Evolutionary conservation across 2,329 filamentous ascomycete species (phyloP), one percentile per base, ranked within the genome.

Genomic region (Bertia moriformis): DNA sequence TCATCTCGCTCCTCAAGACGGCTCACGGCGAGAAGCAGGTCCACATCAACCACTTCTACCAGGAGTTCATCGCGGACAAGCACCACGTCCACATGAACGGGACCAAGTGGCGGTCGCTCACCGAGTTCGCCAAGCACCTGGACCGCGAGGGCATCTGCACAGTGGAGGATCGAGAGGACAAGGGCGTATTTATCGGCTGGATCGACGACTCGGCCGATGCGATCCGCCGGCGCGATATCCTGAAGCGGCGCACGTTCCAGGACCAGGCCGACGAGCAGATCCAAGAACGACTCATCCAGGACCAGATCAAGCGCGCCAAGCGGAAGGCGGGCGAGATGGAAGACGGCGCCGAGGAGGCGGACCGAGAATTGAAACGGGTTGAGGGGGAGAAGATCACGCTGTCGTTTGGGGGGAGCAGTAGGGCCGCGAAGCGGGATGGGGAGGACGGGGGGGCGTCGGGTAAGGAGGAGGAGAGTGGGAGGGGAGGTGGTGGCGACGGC

Each of bases 31-130:
- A 94, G 59, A 98, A 98, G 58, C 73, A 77, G 49, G 78, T 96
- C 1, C 73, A 88, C 22, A 74, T 88, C 39, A 96, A 98, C 52
- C 78, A 84, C 44, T 96, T 96, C 56, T 98, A 98, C 60, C 86
- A 96, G 55, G 80, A 88, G 52, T 91, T 93, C 51, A 95, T 96
- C 48, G 70, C 76, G 14, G 81, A 89, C 48, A 87, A 27, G 22
- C 22, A 86, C 51, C 89, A 96, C 54, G 66, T 91, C 5, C 91
- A 96, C 55, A 87, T 96, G 83, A 95, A 95, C 58, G 69, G 86
- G 4, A 96, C 91, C 0, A 80, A 81, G 51, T 96, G 87, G 87
- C 73, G 79, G 3, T 84, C 75, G 39, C 61, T 98, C 48, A 89
- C 87, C 2, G 87, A 96, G 49, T 93, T 94, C 53, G 85, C 83